Conservation (phyloP, 208 protist genomes). For the Trypanosoma avium region DNA sequence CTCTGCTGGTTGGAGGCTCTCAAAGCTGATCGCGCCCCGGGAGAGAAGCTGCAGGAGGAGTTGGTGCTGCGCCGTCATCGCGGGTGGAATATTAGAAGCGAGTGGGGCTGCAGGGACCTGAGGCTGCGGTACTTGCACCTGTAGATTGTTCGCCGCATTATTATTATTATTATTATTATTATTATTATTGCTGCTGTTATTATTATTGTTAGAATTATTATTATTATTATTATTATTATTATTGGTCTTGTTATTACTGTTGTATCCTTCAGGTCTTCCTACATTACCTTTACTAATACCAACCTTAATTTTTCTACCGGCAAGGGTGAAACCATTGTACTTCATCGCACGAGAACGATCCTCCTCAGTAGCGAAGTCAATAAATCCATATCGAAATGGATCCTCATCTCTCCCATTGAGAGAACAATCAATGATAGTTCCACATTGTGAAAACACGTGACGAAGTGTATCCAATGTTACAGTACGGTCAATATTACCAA, state of each 20-base stretch:
- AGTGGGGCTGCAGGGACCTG: slow-evolving; percentile 6
- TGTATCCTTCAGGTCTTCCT: slow-evolving; percentile 42
- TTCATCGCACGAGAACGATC: slow-evolving; percentile 77
- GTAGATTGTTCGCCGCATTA: slow-evolving; percentile 1
- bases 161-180: slow-evolving; percentile 5
- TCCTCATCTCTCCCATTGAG: slow-evolving; percentile 81
- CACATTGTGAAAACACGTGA: slow-evolving; percentile 80
- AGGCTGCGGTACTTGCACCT: slow-evolving; percentile 25
- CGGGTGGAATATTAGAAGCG: slow-evolving; percentile 16
- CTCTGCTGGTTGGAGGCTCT: slow-evolving; percentile 61
- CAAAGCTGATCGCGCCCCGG: slow-evolving; percentile 65
- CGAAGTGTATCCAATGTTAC: slow-evolving; percentile 77
- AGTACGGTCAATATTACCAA: slow-evolving; percentile 84
- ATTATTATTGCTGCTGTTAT: slow-evolving; percentile 3
- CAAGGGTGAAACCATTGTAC: slow-evolving; percentile 83
- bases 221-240: slow-evolving; percentile 12
- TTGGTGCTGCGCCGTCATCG: slow-evolving; percentile 45
- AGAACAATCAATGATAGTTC: slow-evolving; percentile 80
- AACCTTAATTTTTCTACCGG: slow-evolving; percentile 81
- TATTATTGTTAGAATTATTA: slow-evolving; percentile 1
- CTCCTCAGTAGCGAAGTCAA: slow-evolving; percentile 83
- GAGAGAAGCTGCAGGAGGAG: slow-evolving; percentile 73
- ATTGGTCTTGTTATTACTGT: slow-evolving; percentile 11
- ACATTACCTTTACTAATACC: slow-evolving; percentile 85
- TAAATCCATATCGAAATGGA: slow-evolving; percentile 87